phyloP scores from a whole-genome alignment of 2,329 filamentous ascomycete species.

The Paraphoma sp. region DNA sequence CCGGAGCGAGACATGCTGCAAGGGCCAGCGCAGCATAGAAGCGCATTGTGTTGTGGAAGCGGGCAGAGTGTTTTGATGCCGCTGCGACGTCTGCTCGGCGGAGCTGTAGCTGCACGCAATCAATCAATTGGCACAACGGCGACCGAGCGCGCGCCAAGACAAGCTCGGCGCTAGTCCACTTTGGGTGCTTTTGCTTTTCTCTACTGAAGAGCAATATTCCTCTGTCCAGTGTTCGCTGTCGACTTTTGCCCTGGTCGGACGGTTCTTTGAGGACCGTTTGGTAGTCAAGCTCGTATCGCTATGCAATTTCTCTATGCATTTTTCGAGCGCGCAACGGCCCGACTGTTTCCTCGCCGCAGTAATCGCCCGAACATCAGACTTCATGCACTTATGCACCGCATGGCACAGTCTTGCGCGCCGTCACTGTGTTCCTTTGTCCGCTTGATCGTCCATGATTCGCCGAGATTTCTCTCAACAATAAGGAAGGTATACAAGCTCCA shows the following conservation, averaged over 20 bases:
- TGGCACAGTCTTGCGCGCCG: slow-evolving; percentile 1
- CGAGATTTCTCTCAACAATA: neutral
- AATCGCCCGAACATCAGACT: slow-evolving; percentile 1
- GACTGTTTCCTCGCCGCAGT: neutral
- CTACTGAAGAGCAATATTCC: too few relatives aligned
- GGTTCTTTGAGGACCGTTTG: too few relatives aligned
- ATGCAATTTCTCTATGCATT: too few relatives aligned
- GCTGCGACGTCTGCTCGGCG: neutral
- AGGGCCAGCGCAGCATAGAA: slow-evolving; percentile 43
- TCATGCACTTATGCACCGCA: slow-evolving; percentile 4
- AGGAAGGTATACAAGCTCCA: slow-evolving; percentile 1
- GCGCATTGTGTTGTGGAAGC: slow-evolving; percentile 42
- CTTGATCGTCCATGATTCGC: neutral
- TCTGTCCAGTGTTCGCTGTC: too few relatives aligned
- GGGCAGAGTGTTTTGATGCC: slow-evolving; percentile 4
- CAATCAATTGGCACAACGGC: neutral
- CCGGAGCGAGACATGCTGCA: slow-evolving; percentile 55
- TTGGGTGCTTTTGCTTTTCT: too few relatives aligned
- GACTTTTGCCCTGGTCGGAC: too few relatives aligned
- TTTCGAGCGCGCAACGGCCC: neutral
- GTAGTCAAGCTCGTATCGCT: too few relatives aligned
- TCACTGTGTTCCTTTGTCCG: neutral
- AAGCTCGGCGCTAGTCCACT: too few relatives aligned
- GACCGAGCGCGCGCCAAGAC: neutral
- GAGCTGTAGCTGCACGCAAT: neutral